Evolutionary conservation across 495 filamentous ascomycete species (phyloP), one percentile per base, ranked within the genome.

Genomic region (Penicillium dipodomyicola): DNA sequence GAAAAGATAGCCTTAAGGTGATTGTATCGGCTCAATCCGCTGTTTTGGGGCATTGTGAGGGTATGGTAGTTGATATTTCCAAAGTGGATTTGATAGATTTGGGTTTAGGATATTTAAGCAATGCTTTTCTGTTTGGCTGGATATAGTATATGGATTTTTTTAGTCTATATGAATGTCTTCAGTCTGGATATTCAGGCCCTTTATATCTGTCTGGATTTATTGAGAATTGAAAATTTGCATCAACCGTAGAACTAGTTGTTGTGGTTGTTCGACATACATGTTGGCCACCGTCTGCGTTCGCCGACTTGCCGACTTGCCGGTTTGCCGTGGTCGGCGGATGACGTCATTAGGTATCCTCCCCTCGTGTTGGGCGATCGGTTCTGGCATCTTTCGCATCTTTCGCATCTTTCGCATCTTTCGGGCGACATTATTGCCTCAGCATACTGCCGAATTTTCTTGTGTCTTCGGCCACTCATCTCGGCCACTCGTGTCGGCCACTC

Each of bases 1-100:
- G 55, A 32, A 19, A 57, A 57, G 1, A 57, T 6, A 45, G 46
- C 39, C 22, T 57, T 60, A 27, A 48, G 37, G 14, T 40, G 40
- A 42, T n/a, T 19, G 22, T 29, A 19, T 32, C 51, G 20, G 17
- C 30, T 45, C 39, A 33, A 29, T 14, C 20, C 5, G 14, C 25
- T n/a, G 29, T 12, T 32, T 19, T 49, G 25, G 2, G 54, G 17
- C 54, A 56, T 56, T 50, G 15, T 50, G 45, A 11, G 23, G 12
- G 11, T 35, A 23, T 22, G 12, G 19, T 19, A 17, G 9, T n/a
- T 11, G 37, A n/a, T 25, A 37, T 37, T 37, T 14, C 32, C 14
- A 6, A n/a, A 37, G 14, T 15, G 14, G 14, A 35, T 1, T 37
- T 15, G 0, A n/a, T 5, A n/a, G 14, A 37, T 37, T 35, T 37